Percentiles rank a stretch among this genome's conserved stretches.
These are phyloP conservation scores for Skeletonema marinoi DNA, from an alignment of 108 stramenopile genomes.

Conservation along the genomic window DNA sequence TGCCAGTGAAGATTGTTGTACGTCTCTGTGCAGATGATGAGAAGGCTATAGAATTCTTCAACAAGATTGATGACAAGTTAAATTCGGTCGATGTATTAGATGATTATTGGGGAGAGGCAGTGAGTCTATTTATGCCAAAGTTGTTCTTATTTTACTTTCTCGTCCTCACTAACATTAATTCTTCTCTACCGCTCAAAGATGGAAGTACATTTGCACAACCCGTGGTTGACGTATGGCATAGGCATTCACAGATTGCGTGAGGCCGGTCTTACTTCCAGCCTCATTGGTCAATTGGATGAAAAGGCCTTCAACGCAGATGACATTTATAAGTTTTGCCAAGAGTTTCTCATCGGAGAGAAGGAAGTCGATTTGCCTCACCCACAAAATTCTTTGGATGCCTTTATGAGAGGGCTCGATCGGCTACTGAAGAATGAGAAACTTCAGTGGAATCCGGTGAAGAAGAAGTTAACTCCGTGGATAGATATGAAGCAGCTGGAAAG, in stretches of 20 bases:
- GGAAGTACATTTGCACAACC: slow-evolving; percentile 58
- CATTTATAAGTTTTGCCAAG: slow-evolving; percentile 53
- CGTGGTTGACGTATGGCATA: slow-evolving; percentile 73
- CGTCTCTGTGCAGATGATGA: slow-evolving; percentile 84
- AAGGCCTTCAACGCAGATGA: slow-evolving; percentile 60
- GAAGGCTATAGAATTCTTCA: slow-evolving; percentile 61
- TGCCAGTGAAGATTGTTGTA: slow-evolving; percentile 79
- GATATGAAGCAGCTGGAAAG: not conserved
- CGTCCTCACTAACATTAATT: too few species aligned
- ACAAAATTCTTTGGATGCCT: not conserved
- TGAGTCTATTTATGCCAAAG: too few species aligned
- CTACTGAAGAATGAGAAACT: slow-evolving; percentile 23
- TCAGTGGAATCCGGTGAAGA: slow-evolving; percentile 48
- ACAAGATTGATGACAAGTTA: slow-evolving; percentile 64
- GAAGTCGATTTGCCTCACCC: slow-evolving; percentile 35
- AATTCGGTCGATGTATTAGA: slow-evolving; percentile 78
- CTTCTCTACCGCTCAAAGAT: not conserved
- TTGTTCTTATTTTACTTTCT: too few species aligned
- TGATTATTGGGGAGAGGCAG: slow-evolving; percentile 46
- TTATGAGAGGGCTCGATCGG: not conserved
- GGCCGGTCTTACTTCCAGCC: slow-evolving; percentile 44
- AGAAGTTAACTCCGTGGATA: slow-evolving; percentile 41
- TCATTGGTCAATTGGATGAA: slow-evolving; percentile 58
- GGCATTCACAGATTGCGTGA: slow-evolving; percentile 73
- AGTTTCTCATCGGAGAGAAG: slow-evolving; percentile 59